Conservation (phyloP, 2,329 filamentous ascomycete species). For the Colletotrichum graminicola region DNA sequence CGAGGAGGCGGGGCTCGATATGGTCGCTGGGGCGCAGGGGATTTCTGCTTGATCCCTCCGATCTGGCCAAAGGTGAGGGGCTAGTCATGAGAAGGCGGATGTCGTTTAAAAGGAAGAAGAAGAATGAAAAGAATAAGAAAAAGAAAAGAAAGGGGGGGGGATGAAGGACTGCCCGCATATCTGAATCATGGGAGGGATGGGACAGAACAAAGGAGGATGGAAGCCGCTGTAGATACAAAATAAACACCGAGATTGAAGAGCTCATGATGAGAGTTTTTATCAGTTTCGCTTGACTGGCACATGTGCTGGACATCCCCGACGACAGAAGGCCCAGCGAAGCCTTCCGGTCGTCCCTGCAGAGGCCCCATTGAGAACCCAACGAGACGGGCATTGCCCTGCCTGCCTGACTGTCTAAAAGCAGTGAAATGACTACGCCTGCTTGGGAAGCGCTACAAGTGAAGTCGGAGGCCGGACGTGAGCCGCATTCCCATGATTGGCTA, state of each 20-base stretch:
- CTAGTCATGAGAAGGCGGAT: not conserved
- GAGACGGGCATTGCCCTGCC: not conserved
- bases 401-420: not conserved
- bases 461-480: not conserved
- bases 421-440: not conserved
- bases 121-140: too few relatives aligned
- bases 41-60: constrained; percentile 6
- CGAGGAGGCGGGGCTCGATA: not conserved
- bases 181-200: not conserved
- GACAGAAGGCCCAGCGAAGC: not conserved
- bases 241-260: not conserved
- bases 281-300: not conserved
- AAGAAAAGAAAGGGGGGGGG: too few relatives aligned
- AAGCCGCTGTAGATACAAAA: not conserved
- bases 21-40: constrained; percentile 3
- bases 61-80: too few relatives aligned
- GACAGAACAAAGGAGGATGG: not conserved
- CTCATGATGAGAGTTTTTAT: not conserved
- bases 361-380: not conserved
- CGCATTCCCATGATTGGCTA: not conserved
- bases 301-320: not conserved
- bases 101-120: too few relatives aligned
- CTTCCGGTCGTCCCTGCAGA: not conserved
- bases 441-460: not conserved
- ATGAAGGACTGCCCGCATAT: not conserved